phyloP scores from a whole-genome alignment of 2,329 filamentous ascomycete species.

The Kalaharituber pfeilii region DNA sequence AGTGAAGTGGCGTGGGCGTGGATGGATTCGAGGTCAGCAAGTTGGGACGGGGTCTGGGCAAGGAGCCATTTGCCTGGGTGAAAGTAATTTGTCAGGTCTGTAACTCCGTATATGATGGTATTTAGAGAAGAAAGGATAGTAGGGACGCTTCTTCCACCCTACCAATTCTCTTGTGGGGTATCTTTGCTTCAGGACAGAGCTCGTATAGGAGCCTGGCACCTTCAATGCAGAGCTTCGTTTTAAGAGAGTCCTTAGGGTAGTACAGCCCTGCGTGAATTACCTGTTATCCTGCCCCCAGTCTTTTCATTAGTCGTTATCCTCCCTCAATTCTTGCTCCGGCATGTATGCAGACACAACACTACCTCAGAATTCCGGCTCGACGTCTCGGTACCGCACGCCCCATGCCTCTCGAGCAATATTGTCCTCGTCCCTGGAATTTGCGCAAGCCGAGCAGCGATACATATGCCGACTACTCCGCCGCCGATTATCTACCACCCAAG shows the following conservation, averaged over 20 bases:
- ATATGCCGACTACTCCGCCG: slow-evolving; percentile 60
- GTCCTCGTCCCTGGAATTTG: slow-evolving; percentile 41
- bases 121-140: too few species aligned
- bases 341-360: slow-evolving; percentile 8
- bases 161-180: slow-evolving; percentile 58
- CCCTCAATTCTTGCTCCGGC: background rate
- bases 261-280: slow-evolving; percentile 94
- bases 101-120: background rate
- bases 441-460: slow-evolving; percentile 57
- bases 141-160: too few species aligned
- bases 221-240: slow-evolving; percentile 63
- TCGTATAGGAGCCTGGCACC: slow-evolving; percentile 64
- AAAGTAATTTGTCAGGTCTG: background rate
- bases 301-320: background rate
- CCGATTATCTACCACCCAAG: too few species aligned
- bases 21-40: slow-evolving; percentile 40
- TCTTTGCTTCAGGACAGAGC: slow-evolving; percentile 48
- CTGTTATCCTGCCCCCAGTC: slow-evolving; percentile 26
- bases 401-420: slow-evolving; percentile 65
- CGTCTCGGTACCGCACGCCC: slow-evolving; percentile 62
- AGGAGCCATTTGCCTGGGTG: slow-evolving; percentile 53
- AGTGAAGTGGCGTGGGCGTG: slow-evolving; percentile 31
- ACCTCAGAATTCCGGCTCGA: slow-evolving; percentile 79
- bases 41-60: slow-evolving; percentile 59
- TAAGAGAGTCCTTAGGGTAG: slow-evolving; percentile 59